Evolutionary conservation across 176 grass and related monocot species (phyloP), one percentile per base, ranked within the genome.

Genomic region (Chloris gayana): DNA sequence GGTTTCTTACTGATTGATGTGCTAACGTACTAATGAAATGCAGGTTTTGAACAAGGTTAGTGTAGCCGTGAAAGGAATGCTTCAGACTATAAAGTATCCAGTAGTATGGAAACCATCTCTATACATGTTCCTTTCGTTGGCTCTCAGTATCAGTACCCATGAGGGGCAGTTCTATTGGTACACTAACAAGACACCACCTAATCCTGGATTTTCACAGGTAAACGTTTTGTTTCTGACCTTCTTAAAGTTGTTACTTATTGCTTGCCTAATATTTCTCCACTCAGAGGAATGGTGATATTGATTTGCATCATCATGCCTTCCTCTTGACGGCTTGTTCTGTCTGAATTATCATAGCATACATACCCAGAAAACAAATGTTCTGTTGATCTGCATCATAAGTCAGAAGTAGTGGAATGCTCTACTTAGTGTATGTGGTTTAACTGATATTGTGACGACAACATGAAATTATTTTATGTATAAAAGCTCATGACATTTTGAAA

Each of bases 141-240:
- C 95, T 51, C 83, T 94, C 51, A 94, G 94, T 82, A 87, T 97
- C 72, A 92, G 91, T 83, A 97, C 94, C 21, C 91, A 94, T 26
- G 94, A 97, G 73, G 95, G 91, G 39, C 91, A 94, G 69, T 97
- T 97, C 73, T 97, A 94, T 64, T 94, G 91, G 95, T 94, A 94
- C 51, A 97, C 89, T 46, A 91, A 92, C 60, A 85, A 78, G 75
- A 85, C 75, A 47, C 72, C 89, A 37, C 91, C 95, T 32, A 93
- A 91, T 64, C 95, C 95, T 35, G 89, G 85, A 81, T 97, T 97
- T 72, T 92, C 95, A 61, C 95, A 94, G 89, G 91, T 97, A 85
- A 84, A 51, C 5, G 10, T 34, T 69, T 25, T 77, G 6, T 68
- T 84, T n/a, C 44, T 85, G 58, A 65, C 49, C 79, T 78, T 32